Conservation (phyloP, 2,329 filamentous ascomycete species). For the Hirsutella minnesotensis region DNA sequence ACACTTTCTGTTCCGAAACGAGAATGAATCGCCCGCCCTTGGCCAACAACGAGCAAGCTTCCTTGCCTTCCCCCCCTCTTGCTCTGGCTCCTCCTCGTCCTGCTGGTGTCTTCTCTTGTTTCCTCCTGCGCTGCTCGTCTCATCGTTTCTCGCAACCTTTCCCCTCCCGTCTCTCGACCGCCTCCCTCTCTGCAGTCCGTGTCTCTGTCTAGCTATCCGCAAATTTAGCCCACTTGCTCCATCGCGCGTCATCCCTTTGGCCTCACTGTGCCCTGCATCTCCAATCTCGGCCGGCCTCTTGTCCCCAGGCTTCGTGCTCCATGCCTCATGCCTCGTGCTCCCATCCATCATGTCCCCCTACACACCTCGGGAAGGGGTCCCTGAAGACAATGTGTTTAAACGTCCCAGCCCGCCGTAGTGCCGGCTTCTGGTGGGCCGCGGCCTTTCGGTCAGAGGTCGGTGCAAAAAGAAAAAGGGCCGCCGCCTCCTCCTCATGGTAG, state of each 20-base stretch:
- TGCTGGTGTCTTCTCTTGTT: too few species aligned
- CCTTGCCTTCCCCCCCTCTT: too few species aligned
- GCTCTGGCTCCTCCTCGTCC: too few species aligned
- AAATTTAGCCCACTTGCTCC: background rate
- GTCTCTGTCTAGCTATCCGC: background rate
- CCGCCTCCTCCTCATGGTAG: background rate
- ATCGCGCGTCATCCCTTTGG: background rate
- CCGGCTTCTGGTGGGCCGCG: constrained; percentile 7
- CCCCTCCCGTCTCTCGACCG: too few species aligned
- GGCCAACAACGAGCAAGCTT: background rate
- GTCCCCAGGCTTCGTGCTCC: too few species aligned
- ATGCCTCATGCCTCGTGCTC: background rate
- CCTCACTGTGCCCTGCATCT: too few species aligned
- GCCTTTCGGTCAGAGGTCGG: constrained; percentile 6
- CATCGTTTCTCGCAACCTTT: background rate
- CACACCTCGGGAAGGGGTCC: background rate
- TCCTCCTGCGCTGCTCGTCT: too few species aligned
- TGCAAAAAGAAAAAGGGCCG: background rate
- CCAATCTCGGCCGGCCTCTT: background rate
- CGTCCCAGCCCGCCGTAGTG: constrained; percentile 1
- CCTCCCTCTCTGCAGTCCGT: background rate
- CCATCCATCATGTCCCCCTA: background rate
- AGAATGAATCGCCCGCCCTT: background rate
- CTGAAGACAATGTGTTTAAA: background rate
- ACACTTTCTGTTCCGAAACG: background rate